Conservation (phyloP, 164 flowering plant genomes). For the Aristolochia contorta region DNA sequence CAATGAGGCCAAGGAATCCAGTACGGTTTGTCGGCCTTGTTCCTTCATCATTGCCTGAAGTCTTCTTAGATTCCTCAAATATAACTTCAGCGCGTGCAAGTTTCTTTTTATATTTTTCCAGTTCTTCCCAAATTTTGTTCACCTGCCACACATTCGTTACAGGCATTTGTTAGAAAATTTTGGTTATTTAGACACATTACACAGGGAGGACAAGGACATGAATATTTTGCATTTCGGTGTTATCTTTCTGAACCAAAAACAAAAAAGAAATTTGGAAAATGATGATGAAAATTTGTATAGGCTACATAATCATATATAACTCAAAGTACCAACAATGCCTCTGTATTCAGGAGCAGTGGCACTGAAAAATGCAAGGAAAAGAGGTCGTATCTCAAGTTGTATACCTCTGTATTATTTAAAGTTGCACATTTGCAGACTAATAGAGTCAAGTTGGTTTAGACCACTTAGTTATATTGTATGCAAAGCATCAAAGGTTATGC, state of each 20-base stretch:
- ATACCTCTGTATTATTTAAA: too few relatives aligned
- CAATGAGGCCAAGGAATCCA: constrained; percentile 73
- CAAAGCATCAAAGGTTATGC: too few relatives aligned
- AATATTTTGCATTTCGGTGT: too few relatives aligned
- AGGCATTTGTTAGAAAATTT: not conserved
- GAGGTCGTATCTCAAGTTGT: too few relatives aligned
- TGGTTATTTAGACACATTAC: too few relatives aligned
- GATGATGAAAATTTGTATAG: not conserved
- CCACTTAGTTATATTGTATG: too few relatives aligned
- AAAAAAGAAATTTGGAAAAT: not conserved
- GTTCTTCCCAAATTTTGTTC: constrained; percentile 54
- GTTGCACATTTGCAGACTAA: too few relatives aligned
- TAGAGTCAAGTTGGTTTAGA: too few relatives aligned
- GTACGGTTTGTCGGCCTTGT: constrained; percentile 50
- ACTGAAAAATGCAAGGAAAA: too few relatives aligned
- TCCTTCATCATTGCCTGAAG: constrained; percentile 43
- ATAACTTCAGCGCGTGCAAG: constrained; percentile 73
- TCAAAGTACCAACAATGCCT: too few relatives aligned
- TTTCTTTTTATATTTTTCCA: constrained; percentile 72
- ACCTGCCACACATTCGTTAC: constrained; percentile 25
- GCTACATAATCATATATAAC: too few relatives aligned
- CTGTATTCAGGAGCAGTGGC: too few relatives aligned
- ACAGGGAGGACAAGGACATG: not conserved
- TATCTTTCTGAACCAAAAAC: not conserved
- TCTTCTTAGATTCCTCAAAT: constrained; percentile 38